Evolutionary conservation across 352 stramenopile species (phyloP).

Genomic region (Phytophthora kernoviae): DNA sequence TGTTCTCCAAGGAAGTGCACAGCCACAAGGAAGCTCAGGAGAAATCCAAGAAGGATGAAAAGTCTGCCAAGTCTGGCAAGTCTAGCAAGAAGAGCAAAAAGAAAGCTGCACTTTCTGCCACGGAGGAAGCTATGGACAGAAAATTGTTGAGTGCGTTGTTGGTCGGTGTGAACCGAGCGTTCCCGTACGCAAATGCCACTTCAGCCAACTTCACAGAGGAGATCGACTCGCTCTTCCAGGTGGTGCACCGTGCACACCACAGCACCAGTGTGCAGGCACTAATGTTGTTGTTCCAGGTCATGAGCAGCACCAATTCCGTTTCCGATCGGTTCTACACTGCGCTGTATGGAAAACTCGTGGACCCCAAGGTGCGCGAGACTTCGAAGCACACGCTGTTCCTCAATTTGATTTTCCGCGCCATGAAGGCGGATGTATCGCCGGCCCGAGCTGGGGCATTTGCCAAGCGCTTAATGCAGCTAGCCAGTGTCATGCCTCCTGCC

Average conservation of each 20-base stretch:
- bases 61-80: no score
- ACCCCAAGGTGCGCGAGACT: slow-evolving; percentile 89
- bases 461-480: slow-evolving; percentile 94
- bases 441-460: slow-evolving; percentile 90
- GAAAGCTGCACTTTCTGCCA: slow-evolving; percentile 27
- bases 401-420: slow-evolving; percentile 97
- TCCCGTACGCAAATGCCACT: slow-evolving; percentile 91
- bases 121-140: slow-evolving; percentile 81
- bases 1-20: slow-evolving; percentile 96
- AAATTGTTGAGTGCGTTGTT: slow-evolving; percentile 96
- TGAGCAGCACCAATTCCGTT: slow-evolving; percentile 86
- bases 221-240: slow-evolving; percentile 81
- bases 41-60: slow-evolving; percentile 44
- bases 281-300: slow-evolving; percentile 95
- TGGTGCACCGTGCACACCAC: slow-evolving; percentile 88
- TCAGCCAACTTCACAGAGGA: slow-evolving; percentile 75
- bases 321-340: slow-evolving; percentile 97
- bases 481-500: slow-evolving; percentile 78
- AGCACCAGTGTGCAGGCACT: slow-evolving; percentile 97
- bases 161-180: slow-evolving; percentile 98
- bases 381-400: slow-evolving; percentile 97
- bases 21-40: slow-evolving; percentile 58
- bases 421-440: slow-evolving; percentile 93
- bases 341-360: slow-evolving; percentile 96
- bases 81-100: slow-evolving; percentile 48